Evolutionary conservation across 495 filamentous ascomycete species (phyloP), one percentile per base, ranked within the genome.

Genomic region (Trichodelitschia bisporula): DNA sequence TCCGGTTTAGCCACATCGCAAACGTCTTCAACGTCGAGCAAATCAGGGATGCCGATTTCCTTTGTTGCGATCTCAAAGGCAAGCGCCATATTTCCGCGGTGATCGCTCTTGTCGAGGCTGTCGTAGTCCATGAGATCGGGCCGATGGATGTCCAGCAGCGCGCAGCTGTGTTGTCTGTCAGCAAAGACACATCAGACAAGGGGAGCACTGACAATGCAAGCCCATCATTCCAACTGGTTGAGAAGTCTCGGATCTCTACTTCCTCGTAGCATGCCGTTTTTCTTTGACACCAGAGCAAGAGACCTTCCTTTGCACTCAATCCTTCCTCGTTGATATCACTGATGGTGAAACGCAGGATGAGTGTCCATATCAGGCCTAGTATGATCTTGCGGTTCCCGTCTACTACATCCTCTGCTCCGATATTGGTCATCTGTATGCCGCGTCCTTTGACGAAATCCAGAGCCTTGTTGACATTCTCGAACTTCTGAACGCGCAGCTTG

Each of bases 231-330:
- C 86, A 97, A 44, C 83, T 92, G 15, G 59, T 59, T 15, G 77
- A 91, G 56, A 97, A 97, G 48, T 97, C 83, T 10, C 73, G 62
- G 16, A 97, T 76, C 35, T 93, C 71, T 3, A 97, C 83, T 40
- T 84, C 86, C 33, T 92, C 82, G 47, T 97, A 97, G 50, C 86
- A 95, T 10, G 86, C 86, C 15, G 86, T 97, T 53, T 97, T 97
- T 34, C 86, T 62, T 54, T 97, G 84, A 60, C 89, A 95, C 86
- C 86, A 97, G 14, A 97, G 55, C 27, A 97, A 50, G 40, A 97
- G 53, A 30, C 86, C 86, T 50, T 93, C 86, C 55, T 93, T 92
- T 12, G 89, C 89, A 27, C 80, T 92, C 72, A 93, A 74, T 34
- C 89, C 89, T 59, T 92, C 89, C 48, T 78, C 73, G 48, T 89